Evolutionary conservation across 1,139 yeast species (phyloP).

Genomic region (Taphrina communis): DNA sequence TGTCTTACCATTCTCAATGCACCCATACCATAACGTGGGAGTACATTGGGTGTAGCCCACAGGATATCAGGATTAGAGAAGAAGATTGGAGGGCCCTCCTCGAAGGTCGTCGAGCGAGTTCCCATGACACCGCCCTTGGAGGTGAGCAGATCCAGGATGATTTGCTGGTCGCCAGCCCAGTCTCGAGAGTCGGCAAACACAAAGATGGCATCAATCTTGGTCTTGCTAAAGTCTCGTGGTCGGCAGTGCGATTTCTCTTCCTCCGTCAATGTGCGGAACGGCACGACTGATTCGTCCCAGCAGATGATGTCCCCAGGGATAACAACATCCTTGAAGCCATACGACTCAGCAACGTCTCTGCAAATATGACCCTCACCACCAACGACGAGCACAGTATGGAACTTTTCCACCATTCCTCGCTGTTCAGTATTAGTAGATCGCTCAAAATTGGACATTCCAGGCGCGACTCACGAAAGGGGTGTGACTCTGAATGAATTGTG

Average conservation of each 20-base stretch:
- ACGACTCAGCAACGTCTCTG: constrained; percentile 46
- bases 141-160: constrained; percentile 74
- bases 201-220: constrained; percentile 76
- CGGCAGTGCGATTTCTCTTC: constrained; percentile 60
- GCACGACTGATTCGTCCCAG: constrained; percentile 68
- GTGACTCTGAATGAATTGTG: constrained; percentile 85
- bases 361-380: constrained; percentile 67
- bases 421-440: constrained; percentile 44
- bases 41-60: constrained; percentile 84
- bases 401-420: constrained; percentile 72
- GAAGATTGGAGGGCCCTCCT: constrained; percentile 79
- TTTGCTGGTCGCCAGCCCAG: constrained; percentile 86
- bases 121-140: constrained; percentile 84
- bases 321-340: constrained; percentile 78
- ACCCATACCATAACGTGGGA: constrained; percentile 87
- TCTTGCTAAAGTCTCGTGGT: constrained; percentile 72
- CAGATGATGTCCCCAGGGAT: constrained; percentile 75
- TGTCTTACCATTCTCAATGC: constrained; percentile 30
- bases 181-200: constrained; percentile 93
- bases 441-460: no score
- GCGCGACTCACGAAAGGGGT: constrained; percentile 66
- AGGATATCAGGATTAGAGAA: constrained; percentile 88
- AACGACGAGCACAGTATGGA: constrained; percentile 75
- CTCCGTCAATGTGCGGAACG: constrained; percentile 65
- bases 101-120: constrained; percentile 68